Base-by-base conservation (phyloP, 208 protist species). In the Leishmania lainsoni region DNA sequence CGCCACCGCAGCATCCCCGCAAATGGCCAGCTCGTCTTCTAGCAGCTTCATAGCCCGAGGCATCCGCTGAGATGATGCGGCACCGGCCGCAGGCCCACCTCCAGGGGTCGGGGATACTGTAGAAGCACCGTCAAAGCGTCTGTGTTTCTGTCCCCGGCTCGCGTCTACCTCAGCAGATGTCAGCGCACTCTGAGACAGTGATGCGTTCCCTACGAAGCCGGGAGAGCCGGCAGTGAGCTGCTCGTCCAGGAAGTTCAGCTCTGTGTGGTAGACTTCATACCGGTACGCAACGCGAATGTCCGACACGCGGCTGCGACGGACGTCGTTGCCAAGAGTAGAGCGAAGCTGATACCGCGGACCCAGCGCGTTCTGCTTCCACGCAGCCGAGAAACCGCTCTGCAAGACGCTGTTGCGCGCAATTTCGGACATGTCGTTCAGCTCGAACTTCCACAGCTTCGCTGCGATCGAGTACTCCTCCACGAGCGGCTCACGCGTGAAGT, bases 381-480 rank as follows among this genome's bases (percentile, higher is more conserved):
- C 78, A 39, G 95, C 90, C 63, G 98, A 93, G 78, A 99, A 99
- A 42, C 98, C 98, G 80, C 91, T 96, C 84, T 99, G 96, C 32
- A 98, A 81, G 8, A 99, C 99, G 51, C 88, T 97, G 86, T 99
- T 99, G 48, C 98, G 94, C n/a, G 99, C 99, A 75, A 99, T 99
- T 87, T 99, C 99, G 72, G 97, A 99, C 35, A 99, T 87, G 85
- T 99, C 99, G 79, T 96, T 96, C 52, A 98, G 95, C 76, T 97
- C 95, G n/a, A 99, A 91, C 80, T 98, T 90, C 96, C 97, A 99
- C 71, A 99, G 87, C 89, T 99, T 99, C n/a, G 97, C 93, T 0
- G 99, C 98, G 77, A 99, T 98, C 76, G 91, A 94, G 88, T 99
- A 99, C 90, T 99, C 99, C 87, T 99, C 99, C 58, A 99, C 96